phyloP scores from a whole-genome alignment of 192 early-diverging fungal species.

The Radiomyces spectabilis region DNA sequence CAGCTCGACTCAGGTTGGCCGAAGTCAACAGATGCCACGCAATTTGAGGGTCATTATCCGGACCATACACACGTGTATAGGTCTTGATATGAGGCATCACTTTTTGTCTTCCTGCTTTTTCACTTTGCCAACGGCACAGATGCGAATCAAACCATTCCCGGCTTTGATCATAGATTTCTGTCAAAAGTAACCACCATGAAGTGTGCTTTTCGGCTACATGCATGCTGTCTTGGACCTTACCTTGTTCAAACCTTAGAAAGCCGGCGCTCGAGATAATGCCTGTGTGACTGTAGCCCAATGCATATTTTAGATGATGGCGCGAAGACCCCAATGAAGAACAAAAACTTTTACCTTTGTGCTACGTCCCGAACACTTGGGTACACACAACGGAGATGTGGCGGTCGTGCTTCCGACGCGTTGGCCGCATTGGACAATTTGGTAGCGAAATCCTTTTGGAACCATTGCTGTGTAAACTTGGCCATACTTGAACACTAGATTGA shows the following conservation, averaged over 20 bases:
- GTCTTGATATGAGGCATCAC: constrained; percentile 69
- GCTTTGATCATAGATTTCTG: constrained; percentile 46
- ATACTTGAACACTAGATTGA: constrained; percentile 49
- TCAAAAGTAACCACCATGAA: constrained; percentile 30
- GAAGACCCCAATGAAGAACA: no score
- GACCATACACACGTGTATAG: constrained; percentile 24
- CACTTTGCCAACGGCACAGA: constrained; percentile 44
- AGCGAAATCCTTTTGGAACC: constrained; percentile 50
- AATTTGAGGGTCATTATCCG: constrained; percentile 4
- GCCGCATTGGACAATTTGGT: constrained; percentile 24
- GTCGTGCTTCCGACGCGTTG: constrained; percentile 8
- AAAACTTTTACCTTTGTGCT: constrained; percentile 33
- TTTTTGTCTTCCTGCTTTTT: constrained; percentile 36
- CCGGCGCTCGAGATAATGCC: constrained; percentile 35
- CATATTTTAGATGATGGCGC: not conserved
- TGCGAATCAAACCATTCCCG: constrained; percentile 40
- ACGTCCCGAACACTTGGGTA: constrained; percentile 60
- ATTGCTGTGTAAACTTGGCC: constrained; percentile 48
- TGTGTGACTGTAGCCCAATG: not conserved
- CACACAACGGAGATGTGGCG: constrained; percentile 32
- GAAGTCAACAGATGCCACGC: constrained; percentile 37
- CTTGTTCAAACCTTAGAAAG: constrained; percentile 22
- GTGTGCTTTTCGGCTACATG: not conserved
- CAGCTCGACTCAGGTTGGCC: constrained; percentile 58
- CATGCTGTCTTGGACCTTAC: not conserved